Conservation (phyloP, 2,329 filamentous ascomycete genomes). For the Pyricularia grisea region DNA sequence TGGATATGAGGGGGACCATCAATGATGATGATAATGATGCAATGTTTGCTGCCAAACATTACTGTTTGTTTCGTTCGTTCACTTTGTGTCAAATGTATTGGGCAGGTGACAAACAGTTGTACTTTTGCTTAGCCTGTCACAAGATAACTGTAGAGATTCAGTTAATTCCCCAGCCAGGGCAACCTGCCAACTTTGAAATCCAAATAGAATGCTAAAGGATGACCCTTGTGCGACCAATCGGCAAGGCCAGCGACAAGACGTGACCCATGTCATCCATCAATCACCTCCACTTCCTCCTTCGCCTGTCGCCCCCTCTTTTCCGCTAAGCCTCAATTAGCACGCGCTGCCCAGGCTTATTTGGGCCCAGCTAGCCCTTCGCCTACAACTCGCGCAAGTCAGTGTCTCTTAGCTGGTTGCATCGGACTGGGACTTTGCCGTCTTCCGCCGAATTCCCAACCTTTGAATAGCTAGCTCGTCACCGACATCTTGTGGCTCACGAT, state of each 20-base stretch:
- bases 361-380: not conserved
- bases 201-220: not conserved
- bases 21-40: not conserved
- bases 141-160: not conserved
- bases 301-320: conserved; percentile 1
- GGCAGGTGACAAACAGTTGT: not conserved
- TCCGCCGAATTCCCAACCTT: not conserved
- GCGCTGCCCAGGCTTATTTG: not conserved
- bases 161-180: not conserved
- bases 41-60: not conserved
- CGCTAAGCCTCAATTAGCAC: not conserved
- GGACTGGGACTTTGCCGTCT: not conserved
- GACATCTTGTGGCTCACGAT: not conserved
- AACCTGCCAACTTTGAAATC: not conserved
- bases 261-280: not conserved
- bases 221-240: not conserved
- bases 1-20: not conserved
- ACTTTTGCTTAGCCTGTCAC: not conserved
- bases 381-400: not conserved
- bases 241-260: not conserved
- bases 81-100: not conserved
- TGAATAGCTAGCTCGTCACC: not conserved
- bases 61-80: not conserved
- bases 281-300: conserved; percentile 1
- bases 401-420: not conserved